These are phyloP conservation scores for Vitis amurensis DNA, from an alignment of 164 flowering plant species.

Conservation along the genomic window DNA sequence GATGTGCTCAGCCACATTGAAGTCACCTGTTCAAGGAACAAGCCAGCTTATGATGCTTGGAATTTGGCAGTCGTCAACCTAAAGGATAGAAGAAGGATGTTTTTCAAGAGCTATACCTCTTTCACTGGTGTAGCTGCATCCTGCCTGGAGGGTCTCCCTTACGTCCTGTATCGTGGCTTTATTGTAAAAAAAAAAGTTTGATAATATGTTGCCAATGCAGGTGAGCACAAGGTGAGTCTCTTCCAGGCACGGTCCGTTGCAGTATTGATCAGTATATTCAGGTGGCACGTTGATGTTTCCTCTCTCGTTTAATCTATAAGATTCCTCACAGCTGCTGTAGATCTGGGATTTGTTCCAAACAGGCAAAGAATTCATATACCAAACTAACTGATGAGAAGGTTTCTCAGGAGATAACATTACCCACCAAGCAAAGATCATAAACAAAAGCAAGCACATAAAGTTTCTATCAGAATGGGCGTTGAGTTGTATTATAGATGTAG, in stretches of 20 bases:
- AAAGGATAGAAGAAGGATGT: not conserved
- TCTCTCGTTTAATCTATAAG: conserved; percentile 50
- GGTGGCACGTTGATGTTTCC: conserved; percentile 64
- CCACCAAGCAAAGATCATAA: too few species aligned
- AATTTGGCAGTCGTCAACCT: not conserved
- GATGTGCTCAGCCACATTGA: conserved; percentile 67
- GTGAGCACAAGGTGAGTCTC: conserved; percentile 76
- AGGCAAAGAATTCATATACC: too few species aligned
- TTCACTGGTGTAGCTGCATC: conserved; percentile 52
- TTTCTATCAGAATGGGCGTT: too few species aligned
- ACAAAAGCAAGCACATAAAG: too few species aligned
- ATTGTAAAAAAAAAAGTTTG: conserved; percentile 63
- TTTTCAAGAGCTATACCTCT: conserved; percentile 48
- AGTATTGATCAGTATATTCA: conserved; percentile 54
- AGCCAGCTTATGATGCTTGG: not conserved
- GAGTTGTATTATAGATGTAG: too few species aligned
- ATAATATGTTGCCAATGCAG: conserved; percentile 54
- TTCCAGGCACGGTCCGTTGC: conserved; percentile 70
- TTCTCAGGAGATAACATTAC: too few species aligned
- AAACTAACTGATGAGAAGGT: too few species aligned
- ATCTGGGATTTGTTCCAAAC: conserved; percentile 35
- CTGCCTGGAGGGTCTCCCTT: conserved; percentile 58
- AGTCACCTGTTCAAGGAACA: conserved; percentile 50
- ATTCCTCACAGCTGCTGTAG: conserved; percentile 68
- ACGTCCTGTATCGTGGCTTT: conserved; percentile 58